These are phyloP conservation scores for Hymenoscyphus repandus DNA, from an alignment of 2,329 filamentous ascomycete genomes.

Conservation along the genomic window DNA sequence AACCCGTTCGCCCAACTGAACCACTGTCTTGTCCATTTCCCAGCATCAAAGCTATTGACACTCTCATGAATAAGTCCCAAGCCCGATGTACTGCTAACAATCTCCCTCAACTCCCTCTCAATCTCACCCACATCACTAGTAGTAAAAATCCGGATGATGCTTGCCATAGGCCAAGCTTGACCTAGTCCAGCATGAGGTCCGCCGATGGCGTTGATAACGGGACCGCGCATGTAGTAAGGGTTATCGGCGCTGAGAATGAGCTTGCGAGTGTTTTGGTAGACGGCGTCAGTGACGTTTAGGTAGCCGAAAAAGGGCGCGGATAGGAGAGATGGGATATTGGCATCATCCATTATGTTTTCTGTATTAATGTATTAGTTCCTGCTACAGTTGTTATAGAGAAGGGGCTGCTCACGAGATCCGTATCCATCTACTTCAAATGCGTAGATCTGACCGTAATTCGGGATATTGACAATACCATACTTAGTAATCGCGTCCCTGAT, in stretches of 20 bases:
- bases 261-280: conserved; percentile 73
- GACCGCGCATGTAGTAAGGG: conserved; percentile 61
- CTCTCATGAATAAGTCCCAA: conserved; percentile 45
- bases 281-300: conserved; percentile 49
- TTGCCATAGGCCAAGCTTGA: conserved; percentile 50
- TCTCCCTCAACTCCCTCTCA: conserved; percentile 22
- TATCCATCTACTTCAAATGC: conserved; percentile 75
- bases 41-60: conserved; percentile 38
- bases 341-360: conserved; percentile 63
- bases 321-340: conserved; percentile 64
- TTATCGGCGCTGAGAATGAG: conserved; percentile 75
- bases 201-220: conserved; percentile 59
- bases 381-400: conserved; percentile 9
- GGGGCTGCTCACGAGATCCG: conserved; percentile 41
- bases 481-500: conserved; percentile 65
- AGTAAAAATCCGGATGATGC: conserved; percentile 48
- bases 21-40: conserved; percentile 41
- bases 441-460: conserved; percentile 62
- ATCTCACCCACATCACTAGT: conserved; percentile 34
- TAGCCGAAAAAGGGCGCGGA: conserved; percentile 61
- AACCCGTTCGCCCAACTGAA: conserved; percentile 87
- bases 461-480: conserved; percentile 63
- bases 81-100: conserved; percentile 23
- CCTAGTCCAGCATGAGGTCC: conserved; percentile 60
- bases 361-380: conserved; percentile 20